Conservation (phyloP, 805 yeast genomes). For the Nakazawaea ernobii region DNA sequence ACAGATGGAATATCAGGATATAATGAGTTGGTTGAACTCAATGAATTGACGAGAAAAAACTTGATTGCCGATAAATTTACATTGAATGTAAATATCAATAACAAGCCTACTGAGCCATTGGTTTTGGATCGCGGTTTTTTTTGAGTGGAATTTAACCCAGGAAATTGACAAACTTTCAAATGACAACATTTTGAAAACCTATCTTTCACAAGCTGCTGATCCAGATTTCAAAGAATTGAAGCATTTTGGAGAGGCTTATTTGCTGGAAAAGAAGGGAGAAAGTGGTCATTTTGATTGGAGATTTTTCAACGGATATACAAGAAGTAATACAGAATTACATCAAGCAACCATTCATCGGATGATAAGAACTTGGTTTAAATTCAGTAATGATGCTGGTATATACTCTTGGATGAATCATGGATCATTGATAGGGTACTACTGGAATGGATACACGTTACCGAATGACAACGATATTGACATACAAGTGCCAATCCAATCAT, state of each 20-base stretch:
- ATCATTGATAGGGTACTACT: constrained; percentile 54
- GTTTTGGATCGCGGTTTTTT: neutral
- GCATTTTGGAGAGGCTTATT: constrained; percentile 38
- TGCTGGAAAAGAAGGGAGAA: constrained; percentile 22
- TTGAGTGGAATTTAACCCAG: neutral
- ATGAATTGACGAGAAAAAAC: neutral
- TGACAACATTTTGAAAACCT: neutral
- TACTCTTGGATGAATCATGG: constrained; percentile 64
- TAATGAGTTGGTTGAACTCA: neutral
- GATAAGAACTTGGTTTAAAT: constrained; percentile 48
- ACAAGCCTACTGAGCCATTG: neutral
- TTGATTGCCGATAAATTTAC: neutral
- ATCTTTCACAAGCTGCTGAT: neutral
- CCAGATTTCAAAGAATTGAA: constrained; percentile 15
- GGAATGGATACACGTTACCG: constrained; percentile 52
- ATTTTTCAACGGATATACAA: constrained; percentile 28
- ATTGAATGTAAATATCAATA: neutral
- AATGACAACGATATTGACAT: constrained; percentile 63
- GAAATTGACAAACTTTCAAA: neutral
- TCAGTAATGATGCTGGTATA: constrained; percentile 37
- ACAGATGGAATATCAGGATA: neutral
- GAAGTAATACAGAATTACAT: constrained; percentile 18
- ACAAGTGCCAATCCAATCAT: constrained; percentile 45
- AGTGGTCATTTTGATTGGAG: constrained; percentile 44
- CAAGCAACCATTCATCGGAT: constrained; percentile 37